Evolutionary conservation across 257 asterid species (phyloP), one percentile per base, ranked within the genome.

Genomic region (Ehretia macrophylla): DNA sequence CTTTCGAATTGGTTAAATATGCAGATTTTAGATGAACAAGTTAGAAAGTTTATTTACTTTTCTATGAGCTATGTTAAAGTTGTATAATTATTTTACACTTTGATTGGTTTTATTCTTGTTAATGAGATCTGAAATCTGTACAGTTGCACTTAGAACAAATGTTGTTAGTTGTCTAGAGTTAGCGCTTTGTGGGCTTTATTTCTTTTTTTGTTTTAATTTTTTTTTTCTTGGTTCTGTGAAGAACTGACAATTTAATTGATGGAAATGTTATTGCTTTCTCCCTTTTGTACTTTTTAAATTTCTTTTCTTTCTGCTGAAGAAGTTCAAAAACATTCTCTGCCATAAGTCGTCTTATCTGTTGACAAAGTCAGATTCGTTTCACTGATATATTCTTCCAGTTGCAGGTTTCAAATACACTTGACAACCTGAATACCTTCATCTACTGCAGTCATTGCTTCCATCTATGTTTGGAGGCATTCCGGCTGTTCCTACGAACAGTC

Each of bases 391-490:
- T 27, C 53, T 21, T 58, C 69, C 71, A 65, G 81, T 69, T 68
- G 77, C 61, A 72, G 71, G 70, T 73, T 57, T 42, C 27, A 65
- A 53, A 50, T 61, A 42, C 63, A 20, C 59, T 63, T 66, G 59
- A 71, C 50, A 11, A 38, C 55, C 62, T 72, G 51, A 72, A 65
- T 48, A 64, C 62, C 64, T 48, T 51, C 56, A 64, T 50, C 62
- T 55, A 47, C 54, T 69, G 65, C 67, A 68, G 32, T 42, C 10
- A 47, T 51, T 55, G 54, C 92, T 85, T 77, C 85, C 92, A 81
- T 87, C 92, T 79, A 85, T 93, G 96, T 80, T 89, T 76, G 99
- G 96, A 83, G 87, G 92, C 73, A 75, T 72, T 47, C 82, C 66
- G 67, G 71, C 84, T 70, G 65, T 64, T 68, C 88, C 96, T 72